phyloP scores from a whole-genome alignment of 495 filamentous ascomycete species.

The Penicillium antarcticum region DNA sequence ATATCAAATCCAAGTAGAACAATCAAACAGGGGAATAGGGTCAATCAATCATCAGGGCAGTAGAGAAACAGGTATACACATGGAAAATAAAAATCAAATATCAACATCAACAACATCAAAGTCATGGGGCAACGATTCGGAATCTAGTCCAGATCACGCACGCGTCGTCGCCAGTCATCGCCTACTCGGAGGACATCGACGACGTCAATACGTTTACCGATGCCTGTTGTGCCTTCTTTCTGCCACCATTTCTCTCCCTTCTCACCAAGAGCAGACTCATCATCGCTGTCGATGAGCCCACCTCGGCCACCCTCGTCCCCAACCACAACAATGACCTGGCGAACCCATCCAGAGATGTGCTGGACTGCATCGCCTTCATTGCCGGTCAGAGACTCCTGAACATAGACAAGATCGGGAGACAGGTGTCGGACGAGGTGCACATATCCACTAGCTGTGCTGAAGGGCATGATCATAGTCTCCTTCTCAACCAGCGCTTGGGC shows the following conservation, averaged over 20 bases:
- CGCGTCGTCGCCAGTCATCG: constrained; percentile 79
- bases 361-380: constrained; percentile 65
- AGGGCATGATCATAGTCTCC: constrained; percentile 81
- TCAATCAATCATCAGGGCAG: constrained; percentile 23
- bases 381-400: constrained; percentile 75
- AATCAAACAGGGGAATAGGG: constrained; percentile 31
- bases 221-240: constrained; percentile 71
- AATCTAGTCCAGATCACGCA: constrained; percentile 65
- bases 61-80: constrained; percentile 29
- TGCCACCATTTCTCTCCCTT: constrained; percentile 77
- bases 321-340: constrained; percentile 79
- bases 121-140: constrained; percentile 5
- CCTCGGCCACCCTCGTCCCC: constrained; percentile 80
- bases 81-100: constrained; percentile 20
- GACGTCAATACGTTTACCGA: constrained; percentile 82
- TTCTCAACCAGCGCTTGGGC: constrained; percentile 75
- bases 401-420: constrained; percentile 76
- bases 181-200: constrained; percentile 73
- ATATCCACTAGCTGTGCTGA: constrained; percentile 72
- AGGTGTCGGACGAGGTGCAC: constrained; percentile 82
- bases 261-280: constrained; percentile 61
- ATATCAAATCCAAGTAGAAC: constrained; percentile 17
- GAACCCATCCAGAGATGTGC: constrained; percentile 78
- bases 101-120: constrained; percentile 30
- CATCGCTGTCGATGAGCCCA: constrained; percentile 86